Evolutionary conservation across 768 basidiomycete species (phyloP), one percentile per base, ranked within the genome.

Genomic region (Hericium coralloides): DNA sequence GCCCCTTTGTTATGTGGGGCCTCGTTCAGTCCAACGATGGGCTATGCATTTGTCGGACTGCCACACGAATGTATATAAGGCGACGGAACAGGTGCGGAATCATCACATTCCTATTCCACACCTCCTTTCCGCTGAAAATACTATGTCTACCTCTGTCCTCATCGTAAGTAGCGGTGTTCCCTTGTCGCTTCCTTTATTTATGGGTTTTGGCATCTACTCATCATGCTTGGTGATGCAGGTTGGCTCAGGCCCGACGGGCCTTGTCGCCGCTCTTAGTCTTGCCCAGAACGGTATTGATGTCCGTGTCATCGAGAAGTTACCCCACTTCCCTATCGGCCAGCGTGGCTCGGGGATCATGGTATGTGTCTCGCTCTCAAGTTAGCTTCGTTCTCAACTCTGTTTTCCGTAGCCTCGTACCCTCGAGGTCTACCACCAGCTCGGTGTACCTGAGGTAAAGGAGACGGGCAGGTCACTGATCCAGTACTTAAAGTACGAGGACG

Each of bases 271-370:
- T 18, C 41, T 58, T 10, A 48, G 39, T 3, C 57, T 58, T 25
- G 41, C 38, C 7, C 38, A 39, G 18, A 55, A 59, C 31, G 58
- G 58, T 15, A 22, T 59, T 6, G 15, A 55, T 15, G 53, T 59
- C 18, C 58, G 58, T 12, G 25, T 59, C 25, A 26, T 59, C 18
- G 58, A 59, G 12, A 59, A 58, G 36, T 15, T 53, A 14, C 36
- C 31, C 4, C 12, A 45, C 17, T 45, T 17, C 17, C 52, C n/a
- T 20, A 22, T n/a, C n/a, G 57, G 57, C 38, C 52, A 53, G 31
- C 57, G 57, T 26, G 57, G 57, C 17, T 52, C 57, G 17, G 57
- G 50, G 22, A 49, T 58, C 31, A 37, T 47, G 41, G 57, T 58
- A 37, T 10, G 47, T 12, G 4, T 15, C 37, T 23, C 10, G n/a